Base-by-base conservation (phyloP, 306 rosid genomes). In the Vicia villosa region DNA sequence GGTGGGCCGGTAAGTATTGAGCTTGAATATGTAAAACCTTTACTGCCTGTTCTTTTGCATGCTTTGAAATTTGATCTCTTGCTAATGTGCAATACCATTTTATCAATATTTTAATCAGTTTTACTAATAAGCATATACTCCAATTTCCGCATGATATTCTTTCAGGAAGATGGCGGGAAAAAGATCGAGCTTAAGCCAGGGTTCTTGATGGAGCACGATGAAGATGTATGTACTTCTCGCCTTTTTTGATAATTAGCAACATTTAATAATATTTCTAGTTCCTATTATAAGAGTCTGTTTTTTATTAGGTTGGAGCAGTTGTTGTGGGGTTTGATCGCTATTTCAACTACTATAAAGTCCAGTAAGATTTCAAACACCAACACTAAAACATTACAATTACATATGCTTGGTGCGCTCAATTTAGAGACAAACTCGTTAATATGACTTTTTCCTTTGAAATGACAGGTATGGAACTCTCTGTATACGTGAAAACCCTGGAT, bases 271-370 rank as follows among this genome's bases (percentile, higher is more conserved):
- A 36, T 68, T 54, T 19, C 4, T 6, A 52, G 28, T 37, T 62
- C 66, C 9, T 78, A 64, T 40, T 13, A 60, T 52, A 58, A 76
- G 42, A 70, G 16, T 75, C 28, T 75, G 68, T 30, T 68, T 28
- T 16, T 73, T 76, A 49, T 60, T 69, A 94, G 99, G 97, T 94
- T 71, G 99, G 97, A 70, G 99, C 99, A 37, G 96, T 94, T 32
- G 99, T 94, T 58, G 99, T 94, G 75, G 99, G 99, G 47, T 94
- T 94, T 78, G 99, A 94, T 86, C 97, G 99, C 73, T 83, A 87
- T 78, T 82, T 94, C 88, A 94, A 94, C 90, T 94, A 94, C 91
- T 89, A 88, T 79, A 94, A 94, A 87, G 46, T 89, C 82, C 99
- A 94, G 99, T 94, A 84, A 91, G 99, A 74, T 75, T 52, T 79